phyloP scores from a whole-genome alignment of 352 stramenopile species.

The Elongisporangium undulatum region DNA sequence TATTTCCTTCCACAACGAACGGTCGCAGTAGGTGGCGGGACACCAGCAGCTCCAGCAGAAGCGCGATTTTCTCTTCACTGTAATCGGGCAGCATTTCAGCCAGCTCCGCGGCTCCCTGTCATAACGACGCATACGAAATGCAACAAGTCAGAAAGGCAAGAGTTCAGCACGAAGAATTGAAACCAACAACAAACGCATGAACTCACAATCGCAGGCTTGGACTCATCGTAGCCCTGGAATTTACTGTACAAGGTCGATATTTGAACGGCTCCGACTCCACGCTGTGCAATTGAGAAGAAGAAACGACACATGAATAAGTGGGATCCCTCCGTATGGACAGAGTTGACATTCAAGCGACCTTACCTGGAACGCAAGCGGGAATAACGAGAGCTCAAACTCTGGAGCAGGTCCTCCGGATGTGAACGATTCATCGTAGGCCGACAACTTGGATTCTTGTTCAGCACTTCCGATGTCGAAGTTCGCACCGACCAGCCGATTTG shows the following conservation, averaged over 20 bases:
- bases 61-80: slow-evolving; percentile 66
- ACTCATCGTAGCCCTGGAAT: slow-evolving; percentile 53
- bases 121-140: background rate
- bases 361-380: slow-evolving; percentile 77
- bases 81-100: slow-evolving; percentile 61
- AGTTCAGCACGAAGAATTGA: slow-evolving; percentile 10
- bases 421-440: slow-evolving; percentile 70
- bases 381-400: slow-evolving; percentile 66
- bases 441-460: slow-evolving; percentile 58
- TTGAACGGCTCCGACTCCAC: slow-evolving; percentile 71
- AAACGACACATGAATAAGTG: background rate
- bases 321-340: background rate
- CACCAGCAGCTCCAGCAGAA: slow-evolving; percentile 74
- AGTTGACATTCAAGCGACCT: background rate
- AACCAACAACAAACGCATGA: slow-evolving; percentile 3
- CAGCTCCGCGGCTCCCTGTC: slow-evolving; percentile 69
- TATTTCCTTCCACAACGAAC: slow-evolving; percentile 80
- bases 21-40: slow-evolving; percentile 68
- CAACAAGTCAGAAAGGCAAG: slow-evolving; percentile 5
- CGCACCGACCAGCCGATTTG: slow-evolving; percentile 78
- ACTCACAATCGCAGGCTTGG: slow-evolving; percentile 64
- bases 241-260: slow-evolving; percentile 84
- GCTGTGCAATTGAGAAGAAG: slow-evolving; percentile 20
- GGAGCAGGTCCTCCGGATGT: slow-evolving; percentile 54
- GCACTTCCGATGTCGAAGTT: slow-evolving; percentile 66